Conservation (phyloP, 2,329 filamentous ascomycete species). For the Metarhizium robertsii region DNA sequence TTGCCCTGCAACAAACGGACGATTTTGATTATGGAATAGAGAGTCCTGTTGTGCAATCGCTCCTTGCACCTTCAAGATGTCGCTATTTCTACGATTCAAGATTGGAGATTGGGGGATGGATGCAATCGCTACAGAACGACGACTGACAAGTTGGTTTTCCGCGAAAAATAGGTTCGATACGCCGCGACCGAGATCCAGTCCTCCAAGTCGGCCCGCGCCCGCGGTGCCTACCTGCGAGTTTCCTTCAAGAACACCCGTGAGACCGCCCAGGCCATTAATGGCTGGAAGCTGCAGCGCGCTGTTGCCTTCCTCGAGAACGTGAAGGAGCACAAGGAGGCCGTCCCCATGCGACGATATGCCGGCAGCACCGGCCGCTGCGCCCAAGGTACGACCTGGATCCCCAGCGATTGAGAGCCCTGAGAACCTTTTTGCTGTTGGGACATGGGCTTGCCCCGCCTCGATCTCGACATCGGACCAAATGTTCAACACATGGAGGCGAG, state of each 20-base stretch:
- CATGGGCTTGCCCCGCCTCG: too few relatives aligned
- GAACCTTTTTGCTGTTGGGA: too few relatives aligned
- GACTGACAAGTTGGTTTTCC: slow-evolving; percentile 15
- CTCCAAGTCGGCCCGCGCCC: slow-evolving; percentile 92
- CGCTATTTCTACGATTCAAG: not conserved
- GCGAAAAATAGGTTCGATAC: slow-evolving; percentile 72
- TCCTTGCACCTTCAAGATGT: not conserved
- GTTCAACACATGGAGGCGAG: too few relatives aligned
- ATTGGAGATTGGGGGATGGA: not conserved
- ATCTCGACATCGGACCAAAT: too few relatives aligned
- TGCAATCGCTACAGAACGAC: not conserved
- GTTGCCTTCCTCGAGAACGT: slow-evolving; percentile 98
- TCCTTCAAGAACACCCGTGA: slow-evolving; percentile 99
- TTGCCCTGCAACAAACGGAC: slow-evolving; percentile 9
- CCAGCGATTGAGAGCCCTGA: not conserved
- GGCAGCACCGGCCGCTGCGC: slow-evolving; percentile 91
- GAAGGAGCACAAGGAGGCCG: slow-evolving; percentile 90
- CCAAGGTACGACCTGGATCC: slow-evolving; percentile 68
- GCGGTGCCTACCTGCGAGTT: slow-evolving; percentile 97
- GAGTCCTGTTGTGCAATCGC: not conserved
- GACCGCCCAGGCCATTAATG: slow-evolving; percentile 98
- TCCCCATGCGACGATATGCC: slow-evolving; percentile 96
- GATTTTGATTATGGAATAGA: not conserved
- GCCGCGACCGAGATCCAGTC: slow-evolving; percentile 79
- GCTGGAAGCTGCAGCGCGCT: slow-evolving; percentile 95